Conservation (phyloP, 352 stramenopile species). For the Pythium aquatile region DNA sequence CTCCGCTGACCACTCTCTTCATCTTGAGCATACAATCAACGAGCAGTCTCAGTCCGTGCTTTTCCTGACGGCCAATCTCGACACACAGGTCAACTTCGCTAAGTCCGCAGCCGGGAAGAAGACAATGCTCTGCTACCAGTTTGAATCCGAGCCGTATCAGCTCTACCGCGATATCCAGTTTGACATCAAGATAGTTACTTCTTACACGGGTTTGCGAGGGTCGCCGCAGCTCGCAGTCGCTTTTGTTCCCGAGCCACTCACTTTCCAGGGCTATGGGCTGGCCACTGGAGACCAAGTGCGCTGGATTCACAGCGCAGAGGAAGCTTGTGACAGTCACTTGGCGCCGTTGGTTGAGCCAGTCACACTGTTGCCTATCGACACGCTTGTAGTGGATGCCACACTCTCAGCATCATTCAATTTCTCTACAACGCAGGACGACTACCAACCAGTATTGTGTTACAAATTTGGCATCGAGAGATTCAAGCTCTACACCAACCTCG, state of each 20-base stretch:
- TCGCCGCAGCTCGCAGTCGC: conserved; percentile 52
- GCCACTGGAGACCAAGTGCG: conserved; percentile 43
- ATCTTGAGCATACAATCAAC: conserved; percentile 34
- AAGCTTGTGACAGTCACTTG: conserved; percentile 57
- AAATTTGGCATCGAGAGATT: conserved; percentile 58
- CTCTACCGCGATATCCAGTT: conserved; percentile 46
- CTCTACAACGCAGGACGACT: conserved; percentile 40
- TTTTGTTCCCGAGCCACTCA: conserved; percentile 53
- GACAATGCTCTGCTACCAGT: conserved; percentile 58
- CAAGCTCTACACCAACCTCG: conserved; percentile 49
- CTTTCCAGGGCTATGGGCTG: conserved; percentile 51
- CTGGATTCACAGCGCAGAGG: conserved; percentile 47
- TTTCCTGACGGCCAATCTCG: conserved; percentile 32
- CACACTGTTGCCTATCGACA: conserved; percentile 37
- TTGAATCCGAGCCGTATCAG: conserved; percentile 55
- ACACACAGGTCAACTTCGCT: conserved; percentile 42
- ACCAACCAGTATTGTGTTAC: conserved; percentile 58
- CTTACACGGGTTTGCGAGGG: conserved; percentile 41
- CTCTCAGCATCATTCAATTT: conserved; percentile 52
- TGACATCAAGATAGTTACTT: conserved; percentile 54
- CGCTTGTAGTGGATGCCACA: conserved; percentile 32
- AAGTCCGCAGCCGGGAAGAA: conserved; percentile 32
- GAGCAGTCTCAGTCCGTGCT: conserved; percentile 34
- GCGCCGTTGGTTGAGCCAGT: conserved; percentile 32
- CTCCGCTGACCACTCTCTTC: conserved; percentile 29